Evolutionary conservation across 192 early-diverging fungal species (phyloP), one percentile per base, ranked within the genome.

Genomic region (Kappamyces sp.): DNA sequence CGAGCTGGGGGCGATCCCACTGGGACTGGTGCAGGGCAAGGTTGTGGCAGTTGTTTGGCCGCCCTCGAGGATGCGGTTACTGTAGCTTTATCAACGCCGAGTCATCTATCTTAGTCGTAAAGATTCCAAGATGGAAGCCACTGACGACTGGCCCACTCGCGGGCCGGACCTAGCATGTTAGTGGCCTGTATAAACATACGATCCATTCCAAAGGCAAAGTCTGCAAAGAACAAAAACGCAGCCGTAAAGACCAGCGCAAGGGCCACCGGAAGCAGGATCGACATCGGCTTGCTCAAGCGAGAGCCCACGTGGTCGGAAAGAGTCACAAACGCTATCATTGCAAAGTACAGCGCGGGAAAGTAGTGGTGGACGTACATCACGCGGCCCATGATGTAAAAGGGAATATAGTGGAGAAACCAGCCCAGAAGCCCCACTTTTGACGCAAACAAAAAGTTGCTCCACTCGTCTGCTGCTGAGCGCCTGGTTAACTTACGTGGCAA

Each of bases 321-420:
- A 64, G 82, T 88, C 5, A 82, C 83, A 7, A 85, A 73, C 60
- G 87, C 76, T 53, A 97, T 80, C 60, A 96, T 84, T 12, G 86
- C 84, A 79, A 96, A 99, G 70, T 97, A 96, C 34, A 96, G 65
- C 0, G 92, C 90, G 1, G 94, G 93, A 74, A 96, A 95, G 67
- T 97, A 97, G 70, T 97, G 96, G 66, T 99, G 96, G 38, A 97
- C 70, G 52, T 97, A 98, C 0, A 87, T 91, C 42, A 97, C 92
- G 36, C 96, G 87, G 35, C 94, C 94, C 91, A 99, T 97, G 51
- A 96, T 80, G 62, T 71, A 94, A 77, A 96, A 97, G 13, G 94
- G 94, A 36, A 87, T 40, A 69, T 95, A 99, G 70, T 99, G 96
- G 48, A 96, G 66, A 47, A 86, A 74, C 94, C 93, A 99, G n/a